These are phyloP conservation scores for Galerina sulciceps DNA, from an alignment of 768 basidiomycete genomes.

Conservation along the genomic window DNA sequence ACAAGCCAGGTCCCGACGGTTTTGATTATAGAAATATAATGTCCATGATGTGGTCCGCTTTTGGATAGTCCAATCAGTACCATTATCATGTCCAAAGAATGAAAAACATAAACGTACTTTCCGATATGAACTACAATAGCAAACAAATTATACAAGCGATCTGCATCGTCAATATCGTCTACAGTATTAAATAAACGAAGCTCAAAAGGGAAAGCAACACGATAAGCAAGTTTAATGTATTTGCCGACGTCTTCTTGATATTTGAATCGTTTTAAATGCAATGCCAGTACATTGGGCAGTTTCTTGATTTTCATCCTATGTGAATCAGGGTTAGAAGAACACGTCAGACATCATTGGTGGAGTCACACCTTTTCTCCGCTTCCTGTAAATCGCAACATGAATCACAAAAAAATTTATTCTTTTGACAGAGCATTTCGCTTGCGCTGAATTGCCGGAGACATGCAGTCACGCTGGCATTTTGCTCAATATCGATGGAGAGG, in stretches of 20 bases:
- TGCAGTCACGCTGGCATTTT: conserved; percentile 95
- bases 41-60: conserved; percentile 98
- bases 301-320: conserved; percentile 98
- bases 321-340: conserved; percentile 8
- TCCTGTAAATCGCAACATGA: conserved; percentile 96
- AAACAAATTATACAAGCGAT: conserved; percentile 92
- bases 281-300: conserved; percentile 90
- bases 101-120: conserved; percentile 64
- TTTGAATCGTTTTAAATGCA: conserved; percentile 98
- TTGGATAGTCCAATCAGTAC: conserved; percentile 18
- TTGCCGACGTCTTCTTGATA: conserved; percentile 91
- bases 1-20: conserved; percentile 85
- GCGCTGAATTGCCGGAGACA: conserved; percentile 97
- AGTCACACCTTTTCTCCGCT: conserved; percentile 89
- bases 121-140: conserved; percentile 99
- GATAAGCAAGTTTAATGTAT: conserved; percentile 95
- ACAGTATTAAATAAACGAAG: conserved; percentile 96
- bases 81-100: conserved; percentile 11
- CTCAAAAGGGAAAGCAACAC: conserved; percentile 95
- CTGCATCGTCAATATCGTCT: conserved; percentile 90
- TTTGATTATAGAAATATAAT: conserved; percentile 95
- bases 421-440: conserved; percentile 97
- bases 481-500: conserved; percentile 98
- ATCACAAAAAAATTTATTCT: conserved; percentile 99
- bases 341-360: conserved; percentile 1